These are phyloP conservation scores for Plenodomus lindquistii DNA, from an alignment of 2,329 filamentous ascomycete species.

Conservation along the genomic window DNA sequence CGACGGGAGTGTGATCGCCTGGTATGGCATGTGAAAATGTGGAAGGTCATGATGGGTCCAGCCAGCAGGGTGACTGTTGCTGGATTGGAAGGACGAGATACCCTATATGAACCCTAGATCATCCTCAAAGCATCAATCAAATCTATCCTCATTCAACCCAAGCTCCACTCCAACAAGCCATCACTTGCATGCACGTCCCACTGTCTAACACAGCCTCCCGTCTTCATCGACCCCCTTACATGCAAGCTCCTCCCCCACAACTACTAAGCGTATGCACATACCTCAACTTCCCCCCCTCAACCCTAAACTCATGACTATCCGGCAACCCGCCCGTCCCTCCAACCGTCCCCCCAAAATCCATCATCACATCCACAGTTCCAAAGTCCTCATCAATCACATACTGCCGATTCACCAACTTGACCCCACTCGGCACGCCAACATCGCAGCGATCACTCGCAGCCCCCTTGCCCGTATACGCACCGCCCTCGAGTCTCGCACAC, in stretches of 20 bases:
- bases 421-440: slow-evolving; percentile 34
- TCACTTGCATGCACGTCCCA: background rate
- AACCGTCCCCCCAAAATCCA: slow-evolving; percentile 31
- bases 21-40: slow-evolving; percentile 6
- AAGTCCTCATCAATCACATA: slow-evolving; percentile 38
- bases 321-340: slow-evolving; percentile 26
- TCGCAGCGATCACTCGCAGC: slow-evolving; percentile 26
- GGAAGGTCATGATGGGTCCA: background rate
- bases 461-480: slow-evolving; percentile 33
- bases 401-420: slow-evolving; percentile 29
- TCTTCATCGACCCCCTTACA: slow-evolving; percentile 7
- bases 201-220: background rate
- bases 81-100: background rate
- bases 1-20: slow-evolving; percentile 31
- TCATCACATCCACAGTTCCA: slow-evolving; percentile 35
- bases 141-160: background rate
- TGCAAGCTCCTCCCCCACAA: slow-evolving; percentile 31
- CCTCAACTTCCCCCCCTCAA: slow-evolving; percentile 35
- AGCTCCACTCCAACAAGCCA: background rate
- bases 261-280: slow-evolving; percentile 36
- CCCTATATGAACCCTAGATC: background rate
- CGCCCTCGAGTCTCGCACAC: slow-evolving; percentile 35
- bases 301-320: slow-evolving; percentile 39
- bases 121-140: background rate
- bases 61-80: no score